Evolutionary conservation across 192 early-diverging fungal genomes (phyloP).

Genomic region (Coemansia sp.): DNA sequence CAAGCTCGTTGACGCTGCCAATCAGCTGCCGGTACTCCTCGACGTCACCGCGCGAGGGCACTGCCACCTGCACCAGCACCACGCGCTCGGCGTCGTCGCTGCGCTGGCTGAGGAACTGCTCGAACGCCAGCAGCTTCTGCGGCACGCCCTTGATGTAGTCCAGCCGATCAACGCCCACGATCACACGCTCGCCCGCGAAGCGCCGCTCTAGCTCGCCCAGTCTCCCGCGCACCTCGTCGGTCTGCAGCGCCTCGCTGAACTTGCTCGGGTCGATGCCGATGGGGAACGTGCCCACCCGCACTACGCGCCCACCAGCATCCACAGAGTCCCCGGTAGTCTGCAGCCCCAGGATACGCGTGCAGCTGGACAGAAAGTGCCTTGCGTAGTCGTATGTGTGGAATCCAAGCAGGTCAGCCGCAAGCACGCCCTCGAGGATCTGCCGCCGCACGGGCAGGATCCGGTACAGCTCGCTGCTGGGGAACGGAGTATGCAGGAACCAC

Average conservation of each 20-base stretch:
- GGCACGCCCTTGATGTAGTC: conserved; percentile 99
- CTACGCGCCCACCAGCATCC: conserved; percentile 69
- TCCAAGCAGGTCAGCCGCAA: conserved; percentile 91
- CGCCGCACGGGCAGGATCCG: conserved; percentile 92
- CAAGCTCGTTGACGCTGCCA: conserved; percentile 92
- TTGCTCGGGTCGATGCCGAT: conserved; percentile 98
- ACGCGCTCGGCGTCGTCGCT: conserved; percentile 93
- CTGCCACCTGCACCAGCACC: conserved; percentile 96
- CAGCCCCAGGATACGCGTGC: conserved; percentile 94
- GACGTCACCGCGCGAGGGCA: conserved; percentile 97
- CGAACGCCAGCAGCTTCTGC: conserved; percentile 96
- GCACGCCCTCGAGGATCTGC: conserved; percentile 90
- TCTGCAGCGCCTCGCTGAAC: conserved; percentile 83
- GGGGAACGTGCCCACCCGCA: conserved; percentile 97
- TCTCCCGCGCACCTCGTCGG: conserved; percentile 65
- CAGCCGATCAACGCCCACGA: conserved; percentile 96
- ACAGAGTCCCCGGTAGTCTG: conserved; percentile 92
- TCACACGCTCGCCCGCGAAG: conserved; percentile 85
- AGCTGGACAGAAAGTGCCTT: conserved; percentile 95
- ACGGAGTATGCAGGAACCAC: conserved; percentile 98
- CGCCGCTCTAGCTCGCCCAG: conserved; percentile 80
- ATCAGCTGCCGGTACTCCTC: conserved; percentile 98
- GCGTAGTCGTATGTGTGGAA: conserved; percentile 99
- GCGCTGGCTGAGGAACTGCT: conserved; percentile 84
- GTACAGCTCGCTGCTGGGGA: conserved; percentile 96